Conservation (phyloP, 495 filamentous ascomycete genomes). For the Filosporella fistucella region DNA sequence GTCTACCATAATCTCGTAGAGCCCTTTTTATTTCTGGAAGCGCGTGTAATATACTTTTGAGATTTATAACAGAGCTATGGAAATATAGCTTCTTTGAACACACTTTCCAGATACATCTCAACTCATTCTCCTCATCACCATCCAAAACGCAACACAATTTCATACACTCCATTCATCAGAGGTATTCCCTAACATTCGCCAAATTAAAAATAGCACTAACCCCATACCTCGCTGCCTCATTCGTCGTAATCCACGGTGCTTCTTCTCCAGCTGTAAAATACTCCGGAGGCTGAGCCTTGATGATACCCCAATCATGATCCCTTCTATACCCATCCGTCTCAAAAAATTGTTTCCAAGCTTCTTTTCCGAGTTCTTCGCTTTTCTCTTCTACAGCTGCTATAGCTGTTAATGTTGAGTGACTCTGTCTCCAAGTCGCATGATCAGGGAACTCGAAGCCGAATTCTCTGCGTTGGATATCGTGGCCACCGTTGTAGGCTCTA, state of each 20-base stretch:
- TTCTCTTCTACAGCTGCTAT: background rate
- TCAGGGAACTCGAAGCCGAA: background rate
- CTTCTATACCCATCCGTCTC: background rate
- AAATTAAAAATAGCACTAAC: background rate
- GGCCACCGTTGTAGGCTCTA: slow-evolving; percentile 1
- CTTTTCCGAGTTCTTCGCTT: background rate
- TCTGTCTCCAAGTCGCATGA: background rate
- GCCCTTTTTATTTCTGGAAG: too few relatives aligned
- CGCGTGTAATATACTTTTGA: too few relatives aligned
- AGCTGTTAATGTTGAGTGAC: slow-evolving; percentile 1
- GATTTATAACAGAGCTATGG: too few relatives aligned
- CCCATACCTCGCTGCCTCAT: background rate
- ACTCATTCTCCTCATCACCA: too few relatives aligned
- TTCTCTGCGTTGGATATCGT: background rate
- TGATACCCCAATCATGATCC: background rate
- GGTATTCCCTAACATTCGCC: background rate
- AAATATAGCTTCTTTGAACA: too few relatives aligned
- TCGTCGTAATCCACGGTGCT: background rate
- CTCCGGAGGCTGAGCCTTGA: background rate
- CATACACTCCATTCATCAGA: too few relatives aligned
- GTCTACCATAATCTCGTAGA: too few relatives aligned
- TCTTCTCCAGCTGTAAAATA: background rate
- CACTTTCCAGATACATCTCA: too few relatives aligned
- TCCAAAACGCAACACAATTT: too few relatives aligned
- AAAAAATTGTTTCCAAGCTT: background rate